A percentile compares a stretch with the other conserved stretches of the same genome.
Conservation (phyloP, 75 land plant genomes). For the Pseudotsuga menziesii region DNA sequence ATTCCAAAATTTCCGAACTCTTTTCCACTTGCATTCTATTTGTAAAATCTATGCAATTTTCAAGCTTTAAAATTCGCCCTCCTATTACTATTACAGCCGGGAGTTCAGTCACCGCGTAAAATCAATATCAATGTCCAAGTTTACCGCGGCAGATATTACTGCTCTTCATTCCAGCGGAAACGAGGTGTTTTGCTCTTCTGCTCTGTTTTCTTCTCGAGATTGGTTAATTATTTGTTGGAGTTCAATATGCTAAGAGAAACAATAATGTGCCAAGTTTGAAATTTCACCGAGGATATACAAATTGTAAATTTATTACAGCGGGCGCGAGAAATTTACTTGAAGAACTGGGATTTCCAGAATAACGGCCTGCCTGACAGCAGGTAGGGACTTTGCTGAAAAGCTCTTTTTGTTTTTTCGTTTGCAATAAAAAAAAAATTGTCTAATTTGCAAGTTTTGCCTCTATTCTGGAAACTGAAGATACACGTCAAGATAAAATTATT, state of each 20-base stretch:
- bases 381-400: conserved; percentile 1
- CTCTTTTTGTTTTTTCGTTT: too few species aligned
- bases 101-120: conserved; percentile 41
- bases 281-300: too few species aligned
- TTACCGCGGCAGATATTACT: conserved; percentile 29
- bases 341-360: conserved; percentile 22
- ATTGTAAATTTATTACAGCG: conserved; percentile 13
- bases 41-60: too few species aligned
- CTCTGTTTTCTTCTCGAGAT: too few species aligned
- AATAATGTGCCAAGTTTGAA: too few species aligned
- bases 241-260: too few species aligned
- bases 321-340: conserved; percentile 30
- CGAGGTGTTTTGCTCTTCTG: conserved; percentile 13
- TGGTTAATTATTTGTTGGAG: too few species aligned
- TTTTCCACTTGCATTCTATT: too few species aligned
- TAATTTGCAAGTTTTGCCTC: too few species aligned
- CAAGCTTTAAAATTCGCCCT: neutral
- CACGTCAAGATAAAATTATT: too few species aligned
- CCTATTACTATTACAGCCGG: conserved; percentile 23
- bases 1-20: neutral
- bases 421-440: too few species aligned
- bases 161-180: conserved; percentile 30
- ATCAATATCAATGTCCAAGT: conserved; percentile 42
- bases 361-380: conserved; percentile 31
- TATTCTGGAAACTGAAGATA: too few species aligned